Base-by-base conservation (phyloP, 1,139 yeast genomes). In the Citeromyces hawaiiensis region DNA sequence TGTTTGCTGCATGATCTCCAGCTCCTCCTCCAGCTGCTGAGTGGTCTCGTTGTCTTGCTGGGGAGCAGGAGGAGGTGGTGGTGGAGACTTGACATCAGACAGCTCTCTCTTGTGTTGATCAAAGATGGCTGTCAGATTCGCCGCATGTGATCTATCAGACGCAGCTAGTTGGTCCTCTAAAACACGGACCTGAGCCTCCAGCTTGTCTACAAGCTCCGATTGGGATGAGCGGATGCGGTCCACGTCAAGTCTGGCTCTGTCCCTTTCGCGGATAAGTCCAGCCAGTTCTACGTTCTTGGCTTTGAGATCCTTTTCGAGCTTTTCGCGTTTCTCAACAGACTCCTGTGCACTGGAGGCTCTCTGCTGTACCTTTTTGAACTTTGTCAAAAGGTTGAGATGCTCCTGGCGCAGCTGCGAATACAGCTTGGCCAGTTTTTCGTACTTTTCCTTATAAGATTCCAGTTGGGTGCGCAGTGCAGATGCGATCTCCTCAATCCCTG, bases 331-430 rank as follows among this genome's bases (percentile, higher is more conserved):
- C 49, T 82, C 82, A 45, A 87, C 76, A 0, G 95, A 83, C 57
- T 87, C 96, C 55, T 86, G 95, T 7, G 96, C 96, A 44, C 94
- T 82, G 23, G 88, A 82, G 7, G 93, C 94, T 57, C 83, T 85
- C 49, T 87, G 86, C 59, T 87, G 95, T 42, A 82, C 71, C 49
- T 82, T 81, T 56, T 88, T 88, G 54, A 82, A 82, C 54, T 82
- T 82, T 38, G 83, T 70, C 50, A 88, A 68, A 45, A 87, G 63
- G 46, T 80, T 83, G 54, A 88, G 68, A 57, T 88, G 96, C 57
- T 88, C 96, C 59, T 85, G 94, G 52, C 96, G 81, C 48, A 88
- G 68, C 58, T 87, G 96, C 2, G 95, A 81, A 55, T 88, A 88
- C 45, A 88, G 66, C 53, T 86, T 85, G 4, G 96, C 96, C 48